Base-by-base conservation (phyloP, 805 yeast species). In the Teunomyces aglyptinius region DNA sequence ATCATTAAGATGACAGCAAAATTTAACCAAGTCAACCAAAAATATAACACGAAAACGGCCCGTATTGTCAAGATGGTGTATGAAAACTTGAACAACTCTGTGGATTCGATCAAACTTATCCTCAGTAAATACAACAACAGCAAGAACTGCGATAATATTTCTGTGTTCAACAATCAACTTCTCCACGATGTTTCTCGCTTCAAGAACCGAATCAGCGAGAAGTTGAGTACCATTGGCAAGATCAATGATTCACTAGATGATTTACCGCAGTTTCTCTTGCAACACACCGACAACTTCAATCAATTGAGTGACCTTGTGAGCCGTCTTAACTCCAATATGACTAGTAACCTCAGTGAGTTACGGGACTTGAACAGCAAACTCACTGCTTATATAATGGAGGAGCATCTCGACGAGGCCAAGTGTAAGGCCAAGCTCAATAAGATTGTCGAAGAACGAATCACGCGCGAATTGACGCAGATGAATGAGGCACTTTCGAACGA, bases 381-480 rank as follows among this genome's bases (percentile, higher is more conserved):
- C 3, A 43, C 56, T 6, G 50, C 50, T 3, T 58, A 49, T 34
- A 49, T 58, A 15, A 34, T 38, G 28, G 51, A 54, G 11, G 55
- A 57, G 16, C 52, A 52, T 38, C 46, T 58, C 29, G 44, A 26
- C 24, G 26, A 51, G 24, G 15, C 43, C 44, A 29, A 32, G 6
- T 27, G 43, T 12, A 32, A 43, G 27, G 27, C 26, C 15, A 19
- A 31, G 11, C 29, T 47, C 12, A 24, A 32, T 16, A 22, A 47
- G 11, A 31, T 36, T 4, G 24, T 47, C 6, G 34, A 47, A 19
- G 35, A 32, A 4, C 22, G 40, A 10, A 19, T 47, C 10, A n/a
- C 39, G 5, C 6, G n/a, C 10, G 36, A 43, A 11, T 26, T 47
- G n/a, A 12, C 26, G 5, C 40, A 43, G 16, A 19, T 47, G 27